phyloP scores from a whole-genome alignment of 2,329 filamentous ascomycete species.

The Simplicillium aogashimaense region DNA sequence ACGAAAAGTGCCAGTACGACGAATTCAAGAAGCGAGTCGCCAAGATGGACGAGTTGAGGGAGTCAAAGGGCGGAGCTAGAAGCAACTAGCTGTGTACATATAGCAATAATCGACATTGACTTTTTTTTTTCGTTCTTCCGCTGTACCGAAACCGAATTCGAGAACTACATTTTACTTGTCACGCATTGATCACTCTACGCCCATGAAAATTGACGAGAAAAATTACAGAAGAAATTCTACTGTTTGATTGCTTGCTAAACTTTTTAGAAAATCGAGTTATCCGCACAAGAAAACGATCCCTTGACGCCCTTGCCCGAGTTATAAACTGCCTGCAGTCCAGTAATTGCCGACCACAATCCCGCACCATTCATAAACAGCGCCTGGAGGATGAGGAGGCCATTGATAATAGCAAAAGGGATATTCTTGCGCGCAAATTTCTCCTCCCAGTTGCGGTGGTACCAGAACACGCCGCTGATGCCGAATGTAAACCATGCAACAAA shows the following conservation, averaged over 20 bases:
- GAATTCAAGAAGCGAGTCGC: conserved; percentile 98
- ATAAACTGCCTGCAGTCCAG: conserved; percentile 19
- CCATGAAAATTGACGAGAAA: too few relatives aligned
- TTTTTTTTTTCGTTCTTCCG: too few relatives aligned
- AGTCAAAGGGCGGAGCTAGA: conserved; percentile 70
- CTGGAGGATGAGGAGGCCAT: conserved; percentile 19
- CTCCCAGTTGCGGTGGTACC: conserved; percentile 25
- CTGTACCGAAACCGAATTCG: too few relatives aligned
- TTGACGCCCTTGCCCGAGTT: conserved; percentile 15
- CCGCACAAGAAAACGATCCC: conserved; percentile 22
- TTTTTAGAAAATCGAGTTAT: conserved; percentile 21
- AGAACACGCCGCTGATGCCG: conserved; percentile 23
- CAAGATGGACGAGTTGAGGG: conserved; percentile 96
- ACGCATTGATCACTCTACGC: too few relatives aligned
- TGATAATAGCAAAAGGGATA: conserved; percentile 16
- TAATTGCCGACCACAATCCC: conserved; percentile 23
- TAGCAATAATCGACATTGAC: neutral
- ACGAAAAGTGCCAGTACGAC: conserved; percentile 98
- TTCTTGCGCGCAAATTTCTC: conserved; percentile 17
- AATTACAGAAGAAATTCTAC: too few relatives aligned
- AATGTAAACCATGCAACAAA: conserved; percentile 27
- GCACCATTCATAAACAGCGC: conserved; percentile 24
- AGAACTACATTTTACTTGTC: too few relatives aligned
- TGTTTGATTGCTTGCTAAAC: too few relatives aligned
- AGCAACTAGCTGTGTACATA: conserved; percentile 55